Evolutionary conservation across 805 yeast genomes (phyloP).

Genomic region (Spathaspora hagerdaliae): DNA sequence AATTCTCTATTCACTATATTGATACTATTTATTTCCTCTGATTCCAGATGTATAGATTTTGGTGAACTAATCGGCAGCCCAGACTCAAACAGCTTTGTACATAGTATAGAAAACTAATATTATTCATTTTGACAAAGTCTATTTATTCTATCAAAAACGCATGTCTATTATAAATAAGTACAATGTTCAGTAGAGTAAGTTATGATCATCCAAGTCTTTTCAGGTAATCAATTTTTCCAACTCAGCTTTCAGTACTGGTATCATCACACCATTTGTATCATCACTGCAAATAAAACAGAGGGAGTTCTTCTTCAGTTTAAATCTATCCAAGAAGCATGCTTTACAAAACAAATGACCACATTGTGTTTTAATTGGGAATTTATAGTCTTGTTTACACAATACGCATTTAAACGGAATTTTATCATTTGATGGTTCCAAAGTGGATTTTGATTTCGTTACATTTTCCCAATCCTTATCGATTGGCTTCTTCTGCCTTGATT

Average conservation of each 20-base stretch:
- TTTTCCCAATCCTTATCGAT: slow-evolving; percentile 68
- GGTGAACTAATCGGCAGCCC: too few relatives aligned
- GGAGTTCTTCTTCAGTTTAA: slow-evolving; percentile 32
- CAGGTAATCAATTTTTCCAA: slow-evolving; percentile 9
- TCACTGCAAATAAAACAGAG: slow-evolving; percentile 55
- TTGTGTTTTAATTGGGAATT: slow-evolving; percentile 50
- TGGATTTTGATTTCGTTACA: slow-evolving; percentile 16
- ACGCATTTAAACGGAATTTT: slow-evolving; percentile 57
- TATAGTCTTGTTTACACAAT: slow-evolving; percentile 54
- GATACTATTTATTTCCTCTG: too few relatives aligned
- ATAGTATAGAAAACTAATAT: too few relatives aligned
- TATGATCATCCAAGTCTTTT: too few relatives aligned
- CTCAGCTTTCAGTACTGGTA: slow-evolving; percentile 44
- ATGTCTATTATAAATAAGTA: too few relatives aligned
- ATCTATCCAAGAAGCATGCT: slow-evolving; percentile 49
- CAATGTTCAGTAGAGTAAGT: too few relatives aligned
- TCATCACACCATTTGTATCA: slow-evolving; percentile 58
- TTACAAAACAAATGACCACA: slow-evolving; percentile 69
- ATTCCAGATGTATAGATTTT: too few relatives aligned
- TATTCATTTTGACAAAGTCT: too few relatives aligned
- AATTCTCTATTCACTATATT: too few relatives aligned
- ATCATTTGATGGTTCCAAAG: slow-evolving; percentile 4
- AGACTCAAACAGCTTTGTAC: too few relatives aligned
- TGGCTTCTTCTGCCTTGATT: slow-evolving; percentile 67
- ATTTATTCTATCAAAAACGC: too few relatives aligned